Conservation (phyloP, 768 basidiomycete genomes). For the Hydnum rufescens region DNA sequence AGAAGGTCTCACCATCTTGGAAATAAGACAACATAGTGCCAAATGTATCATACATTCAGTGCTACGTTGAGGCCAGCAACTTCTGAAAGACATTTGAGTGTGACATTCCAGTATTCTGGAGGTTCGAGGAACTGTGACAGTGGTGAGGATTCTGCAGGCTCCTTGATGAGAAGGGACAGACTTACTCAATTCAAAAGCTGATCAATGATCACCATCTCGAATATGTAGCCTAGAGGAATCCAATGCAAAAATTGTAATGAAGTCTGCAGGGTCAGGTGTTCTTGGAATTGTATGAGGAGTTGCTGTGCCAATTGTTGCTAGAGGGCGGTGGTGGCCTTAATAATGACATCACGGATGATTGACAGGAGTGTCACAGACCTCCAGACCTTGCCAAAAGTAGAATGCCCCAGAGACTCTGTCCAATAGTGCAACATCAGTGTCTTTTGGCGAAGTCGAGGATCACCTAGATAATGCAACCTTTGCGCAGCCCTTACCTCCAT, state of each 20-base stretch:
- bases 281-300: slow-evolving; percentile 87
- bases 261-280: slow-evolving; percentile 87
- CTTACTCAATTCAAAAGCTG: slow-evolving; percentile 74
- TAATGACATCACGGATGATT: too few relatives aligned
- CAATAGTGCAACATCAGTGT: slow-evolving; percentile 81
- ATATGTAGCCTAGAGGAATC: slow-evolving; percentile 98
- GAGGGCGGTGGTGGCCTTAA: too few relatives aligned
- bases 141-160: slow-evolving; percentile 6
- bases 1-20: slow-evolving; percentile 51
- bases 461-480: too few relatives aligned
- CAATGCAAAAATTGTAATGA: slow-evolving; percentile 91
- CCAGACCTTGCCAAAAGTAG: slow-evolving; percentile 65
- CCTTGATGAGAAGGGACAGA: slow-evolving; percentile 13
- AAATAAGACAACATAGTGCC: slow-evolving; percentile 93
- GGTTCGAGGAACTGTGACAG: slow-evolving; percentile 72
- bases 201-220: slow-evolving; percentile 95
- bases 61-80: slow-evolving; percentile 84
- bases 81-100: slow-evolving; percentile 89
- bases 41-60: slow-evolving; percentile 98
- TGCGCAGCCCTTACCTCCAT: too few relatives aligned
- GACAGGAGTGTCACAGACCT: slow-evolving; percentile 39
- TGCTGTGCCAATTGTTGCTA: slow-evolving; percentile 94
- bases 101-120: slow-evolving; percentile 92
- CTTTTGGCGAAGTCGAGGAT: slow-evolving; percentile 84
- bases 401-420: slow-evolving; percentile 89